Evolutionary conservation across 768 basidiomycete genomes (phyloP).

Genomic region (Leucocoprinus birnbaumii): DNA sequence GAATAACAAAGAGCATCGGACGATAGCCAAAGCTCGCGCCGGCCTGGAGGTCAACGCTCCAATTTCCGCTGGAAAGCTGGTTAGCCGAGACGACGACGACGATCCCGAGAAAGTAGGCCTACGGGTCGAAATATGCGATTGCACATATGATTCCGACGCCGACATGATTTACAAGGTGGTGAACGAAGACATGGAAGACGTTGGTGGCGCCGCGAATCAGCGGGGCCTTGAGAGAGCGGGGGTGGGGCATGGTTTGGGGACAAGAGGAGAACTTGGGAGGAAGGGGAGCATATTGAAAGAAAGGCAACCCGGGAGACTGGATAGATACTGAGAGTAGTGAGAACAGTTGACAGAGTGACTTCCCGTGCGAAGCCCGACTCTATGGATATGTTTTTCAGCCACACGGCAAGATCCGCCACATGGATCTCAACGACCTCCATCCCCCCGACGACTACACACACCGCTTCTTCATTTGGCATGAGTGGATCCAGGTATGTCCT

Average conservation of each 20-base stretch:
- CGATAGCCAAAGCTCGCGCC: conserved; percentile 45
- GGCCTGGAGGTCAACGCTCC: conserved; percentile 79
- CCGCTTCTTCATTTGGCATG: conserved; percentile 88
- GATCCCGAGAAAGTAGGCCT: conserved; percentile 20
- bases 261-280: conserved; percentile 12
- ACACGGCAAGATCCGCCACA: conserved; percentile 11
- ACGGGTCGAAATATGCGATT: conserved; percentile 78
- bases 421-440: conserved; percentile 64
- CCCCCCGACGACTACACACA: conserved; percentile 81
- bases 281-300: conserved; percentile 27
- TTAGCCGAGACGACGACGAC: background rate
- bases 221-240: conserved; percentile 7
- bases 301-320: conserved; percentile 28
- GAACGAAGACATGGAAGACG: conserved; percentile 13
- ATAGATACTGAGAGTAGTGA: conserved; percentile 19
- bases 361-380: conserved; percentile 27
- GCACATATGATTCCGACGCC: conserved; percentile 70
- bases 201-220: conserved; percentile 8
- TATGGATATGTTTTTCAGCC: too few relatives aligned
- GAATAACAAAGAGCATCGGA: conserved; percentile 64
- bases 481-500: conserved; percentile 71
- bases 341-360: too few relatives aligned
- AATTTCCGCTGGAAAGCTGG: conserved; percentile 52
- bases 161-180: conserved; percentile 40
- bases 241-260: conserved; percentile 19